Percentiles rank a stretch among this genome's conserved stretches.
phyloP scores from a whole-genome alignment of 2,329 filamentous ascomycete genomes.

The Alternaria brassicicola region DNA sequence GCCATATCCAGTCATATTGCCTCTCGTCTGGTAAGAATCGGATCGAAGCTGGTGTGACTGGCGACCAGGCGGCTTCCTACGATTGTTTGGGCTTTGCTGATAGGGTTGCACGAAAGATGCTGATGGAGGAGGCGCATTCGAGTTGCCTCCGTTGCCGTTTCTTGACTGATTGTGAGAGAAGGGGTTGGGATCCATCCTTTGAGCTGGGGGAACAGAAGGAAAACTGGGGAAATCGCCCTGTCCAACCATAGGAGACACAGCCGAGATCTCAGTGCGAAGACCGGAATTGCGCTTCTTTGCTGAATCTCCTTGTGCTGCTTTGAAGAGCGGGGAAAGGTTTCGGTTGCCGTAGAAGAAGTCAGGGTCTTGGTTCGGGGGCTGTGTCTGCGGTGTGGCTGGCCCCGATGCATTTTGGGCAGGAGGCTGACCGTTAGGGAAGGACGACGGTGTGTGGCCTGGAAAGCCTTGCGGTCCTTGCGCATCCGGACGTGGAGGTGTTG shows the following conservation, averaged over 20 bases:
- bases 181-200: conserved; percentile 27
- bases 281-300: conserved; percentile 51
- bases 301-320: conserved; percentile 53
- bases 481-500: conserved; percentile 32
- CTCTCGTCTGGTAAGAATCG: conserved; percentile 27
- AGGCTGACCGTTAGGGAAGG: conserved; percentile 45
- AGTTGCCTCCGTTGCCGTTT: conserved; percentile 18
- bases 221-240: conserved; percentile 35
- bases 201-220: conserved; percentile 24
- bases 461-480: conserved; percentile 32
- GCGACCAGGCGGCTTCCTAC: conserved; percentile 31
- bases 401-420: conserved; percentile 41
- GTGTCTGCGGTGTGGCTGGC: conserved; percentile 43
- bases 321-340: conserved; percentile 58
- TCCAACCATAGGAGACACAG: conserved; percentile 37
- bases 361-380: conserved; percentile 30
- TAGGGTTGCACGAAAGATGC: conserved; percentile 34
- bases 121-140: conserved; percentile 32
- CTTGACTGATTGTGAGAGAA: conserved; percentile 25
- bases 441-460: conserved; percentile 48
- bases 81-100: conserved; percentile 32
- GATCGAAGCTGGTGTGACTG: conserved; percentile 33
- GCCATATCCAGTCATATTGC: conserved; percentile 16
- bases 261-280: conserved; percentile 52
- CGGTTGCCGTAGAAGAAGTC: conserved; percentile 52